Evolutionary conservation across 2,329 filamentous ascomycete species (phyloP).

Genomic region (Penicillium sp.): DNA sequence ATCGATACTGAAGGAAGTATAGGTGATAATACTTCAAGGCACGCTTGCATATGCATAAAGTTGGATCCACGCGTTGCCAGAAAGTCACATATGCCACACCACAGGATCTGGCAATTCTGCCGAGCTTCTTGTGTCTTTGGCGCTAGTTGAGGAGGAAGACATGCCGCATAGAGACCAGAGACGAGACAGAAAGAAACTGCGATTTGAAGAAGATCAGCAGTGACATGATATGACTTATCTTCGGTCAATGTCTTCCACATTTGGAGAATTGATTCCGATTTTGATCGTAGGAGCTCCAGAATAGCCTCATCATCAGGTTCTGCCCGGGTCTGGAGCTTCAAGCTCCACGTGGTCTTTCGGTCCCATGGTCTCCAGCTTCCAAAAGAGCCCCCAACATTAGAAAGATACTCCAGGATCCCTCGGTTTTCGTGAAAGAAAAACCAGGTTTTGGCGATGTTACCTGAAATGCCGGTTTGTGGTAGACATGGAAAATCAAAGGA

Average conservation of each 20-base stretch:
- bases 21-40: conserved; percentile 35
- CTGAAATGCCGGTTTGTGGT: conserved; percentile 27
- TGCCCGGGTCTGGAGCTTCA: conserved; percentile 28
- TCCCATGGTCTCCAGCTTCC: conserved; percentile 27
- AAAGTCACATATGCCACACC: conserved; percentile 37
- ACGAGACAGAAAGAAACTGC: conserved; percentile 51
- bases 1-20: conserved; percentile 28
- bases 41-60: conserved; percentile 32
- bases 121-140: conserved; percentile 31
- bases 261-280: conserved; percentile 47
- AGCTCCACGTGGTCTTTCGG: conserved; percentile 16
- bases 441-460: conserved; percentile 40
- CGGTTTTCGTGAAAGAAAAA: conserved; percentile 41
- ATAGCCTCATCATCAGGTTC: conserved; percentile 39
- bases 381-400: conserved; percentile 36
- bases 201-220: conserved; percentile 51
- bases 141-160: conserved; percentile 30
- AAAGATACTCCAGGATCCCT: conserved; percentile 51
- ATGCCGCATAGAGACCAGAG: conserved; percentile 38
- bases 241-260: conserved; percentile 44
- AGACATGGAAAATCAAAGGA: conserved; percentile 25
- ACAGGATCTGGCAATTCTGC: conserved; percentile 31
- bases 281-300: conserved; percentile 47
- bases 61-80: conserved; percentile 27
- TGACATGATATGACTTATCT: conserved; percentile 48